Evolutionary conservation across 257 asterid genomes (phyloP), one percentile per base, ranked within the genome.

Genomic region (Knoxia roxburghii): DNA sequence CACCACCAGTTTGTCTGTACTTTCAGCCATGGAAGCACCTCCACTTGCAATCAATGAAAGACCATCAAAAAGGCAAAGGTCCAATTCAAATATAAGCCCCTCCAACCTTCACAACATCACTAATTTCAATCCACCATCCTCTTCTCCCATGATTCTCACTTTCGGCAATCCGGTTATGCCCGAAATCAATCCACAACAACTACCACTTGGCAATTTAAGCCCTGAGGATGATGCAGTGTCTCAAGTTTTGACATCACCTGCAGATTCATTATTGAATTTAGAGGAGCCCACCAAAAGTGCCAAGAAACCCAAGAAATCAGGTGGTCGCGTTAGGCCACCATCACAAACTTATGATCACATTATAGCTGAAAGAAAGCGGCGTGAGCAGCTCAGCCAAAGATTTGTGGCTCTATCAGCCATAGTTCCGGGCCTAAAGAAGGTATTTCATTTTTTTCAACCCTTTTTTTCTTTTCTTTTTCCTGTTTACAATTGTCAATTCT

Each of bases 351-450:
- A 79, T 46, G 84, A 79, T 66, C 86, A 82, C 46, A 79, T 82
- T 0, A 65, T 79, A 17, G 79, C 86, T 0, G 84, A 82, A 68
- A 82, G 86, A 41, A 82, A 78, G 59, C 74, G 86, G 15, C 74
- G 86, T 21, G 79, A 79, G 78, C 77, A 43, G 68, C 79, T 79
- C 49, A 77, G 82, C 73, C 78, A 75, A 70, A 67, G 70, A 8
- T 82, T 82, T 43, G 50, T 75, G 6, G 71, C 81, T 37, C 84
- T 82, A 24, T 73, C 87, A 0, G 72, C 79, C 41, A 55, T 82
- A 17, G 81, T 82, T 61, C 87, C 87, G 14, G 87, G 82, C 70
- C 78, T 82, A 45, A 79, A 79, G 63, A 82, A 82, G 80, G 87
- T 82, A 54, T 33, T 21, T 24, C 2, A 41, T 9, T 15, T 41